Evolutionary conservation across 2,329 filamentous ascomycete genomes (phyloP).

Genomic region (Diaporthe sp.): DNA sequence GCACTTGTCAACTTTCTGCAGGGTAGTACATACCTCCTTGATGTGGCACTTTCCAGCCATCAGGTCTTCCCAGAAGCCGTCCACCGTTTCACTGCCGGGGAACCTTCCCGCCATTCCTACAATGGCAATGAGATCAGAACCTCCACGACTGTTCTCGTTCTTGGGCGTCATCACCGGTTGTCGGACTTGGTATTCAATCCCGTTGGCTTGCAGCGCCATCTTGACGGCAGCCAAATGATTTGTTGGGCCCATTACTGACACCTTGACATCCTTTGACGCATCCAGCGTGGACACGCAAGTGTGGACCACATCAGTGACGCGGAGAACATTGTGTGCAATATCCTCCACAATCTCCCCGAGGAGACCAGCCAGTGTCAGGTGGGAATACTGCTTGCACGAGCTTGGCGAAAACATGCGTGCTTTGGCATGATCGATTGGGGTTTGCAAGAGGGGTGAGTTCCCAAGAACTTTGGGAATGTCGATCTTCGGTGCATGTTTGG

Average conservation of each 20-base stretch:
- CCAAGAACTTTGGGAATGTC: neutral
- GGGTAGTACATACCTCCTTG: neutral
- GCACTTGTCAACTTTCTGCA: neutral
- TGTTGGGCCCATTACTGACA: neutral
- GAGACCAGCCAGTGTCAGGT: neutral
- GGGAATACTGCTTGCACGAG: neutral
- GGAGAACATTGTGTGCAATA: neutral
- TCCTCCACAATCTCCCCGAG: neutral
- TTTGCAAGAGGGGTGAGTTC: neutral
- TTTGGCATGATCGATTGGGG: neutral
- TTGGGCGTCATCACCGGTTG: neutral
- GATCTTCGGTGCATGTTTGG: neutral
- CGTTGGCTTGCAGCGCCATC: neutral
- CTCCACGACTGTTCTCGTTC: neutral
- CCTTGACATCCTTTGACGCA: neutral
- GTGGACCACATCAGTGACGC: slow-evolving; percentile 1
- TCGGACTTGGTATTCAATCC: neutral
- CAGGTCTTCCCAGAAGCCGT: slow-evolving; percentile 2
- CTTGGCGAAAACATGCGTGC: slow-evolving; percentile 1
- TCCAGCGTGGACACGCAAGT: slow-evolving; percentile 1
- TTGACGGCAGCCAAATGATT: slow-evolving; percentile 3
- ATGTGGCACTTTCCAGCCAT: slow-evolving; percentile 6
- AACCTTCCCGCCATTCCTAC: slow-evolving; percentile 14
- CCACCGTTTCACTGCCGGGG: neutral
- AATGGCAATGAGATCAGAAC: slow-evolving; percentile 15